Evolutionary conservation across 495 filamentous ascomycete genomes (phyloP), one percentile per base, ranked within the genome.

Genomic region (Neurospora sp.): DNA sequence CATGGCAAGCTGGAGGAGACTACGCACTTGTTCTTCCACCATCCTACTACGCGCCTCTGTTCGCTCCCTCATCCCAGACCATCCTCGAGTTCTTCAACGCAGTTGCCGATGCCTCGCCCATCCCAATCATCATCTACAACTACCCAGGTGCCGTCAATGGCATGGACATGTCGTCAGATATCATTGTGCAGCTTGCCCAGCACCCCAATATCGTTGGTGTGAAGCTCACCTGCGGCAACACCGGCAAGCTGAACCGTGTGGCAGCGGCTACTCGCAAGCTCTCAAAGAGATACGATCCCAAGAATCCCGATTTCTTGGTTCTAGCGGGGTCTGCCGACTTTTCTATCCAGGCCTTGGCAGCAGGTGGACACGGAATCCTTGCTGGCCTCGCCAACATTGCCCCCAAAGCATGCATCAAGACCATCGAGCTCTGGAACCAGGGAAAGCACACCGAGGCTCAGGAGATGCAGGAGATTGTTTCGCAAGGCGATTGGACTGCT

Each of bases 141-240:
- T 98, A 91, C 83, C 94, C 94, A 39, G 93, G 89, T 20, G 94
- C 92, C 3, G 92, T 91, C 40, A 85, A 88, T 14, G 94, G 94
- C 14, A 83, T 96, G 71, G 94, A 97, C 78, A 89, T 97, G 68
- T 90, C 87, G 70, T 96, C 93, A 0, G 93, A 97, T 77, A 85
- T 89, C 73, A 92, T 97, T 79, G 85, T 91, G 69, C 81, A 88
- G 70, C 87, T 97, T 18, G 81, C 94, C 4, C 80, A 89, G 75
- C 93, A 97, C 80, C 87, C 90, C 76, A 97, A 97, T 78, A 95
- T 98, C 76, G 89, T 93, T 71, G 94, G 94, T 69, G 91, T 91
- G 78, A 98, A 98, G 85, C 86, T 97, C 70, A 98, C 94, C 5
- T 98, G 94, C 80, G 94, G 93, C 68, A 97, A 98, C 82, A 97